Conservation (phyloP, 2,329 filamentous ascomycete genomes). For the Colletotrichum echinochloae region DNA sequence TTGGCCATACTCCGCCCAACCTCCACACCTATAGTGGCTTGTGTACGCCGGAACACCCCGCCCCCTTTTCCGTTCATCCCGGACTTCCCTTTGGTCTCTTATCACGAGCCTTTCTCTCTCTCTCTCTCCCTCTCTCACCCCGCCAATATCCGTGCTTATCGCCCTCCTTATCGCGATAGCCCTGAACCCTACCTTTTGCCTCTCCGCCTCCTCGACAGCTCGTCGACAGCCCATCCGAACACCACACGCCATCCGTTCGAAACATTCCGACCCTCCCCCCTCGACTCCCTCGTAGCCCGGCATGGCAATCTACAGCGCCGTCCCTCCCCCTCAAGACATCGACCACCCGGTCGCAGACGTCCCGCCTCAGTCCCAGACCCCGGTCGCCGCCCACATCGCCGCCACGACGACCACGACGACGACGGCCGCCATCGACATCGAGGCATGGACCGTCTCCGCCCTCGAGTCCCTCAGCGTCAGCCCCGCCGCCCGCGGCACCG, state of each 20-base stretch:
- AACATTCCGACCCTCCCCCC: too few relatives aligned
- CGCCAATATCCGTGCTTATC: conserved; percentile 33
- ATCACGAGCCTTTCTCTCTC: conserved; percentile 9
- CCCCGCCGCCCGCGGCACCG: conserved; percentile 68
- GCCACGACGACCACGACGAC: conserved; percentile 45
- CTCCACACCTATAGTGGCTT: too few relatives aligned
- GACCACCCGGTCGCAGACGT: conserved; percentile 43
- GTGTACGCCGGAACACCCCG: too few relatives aligned
- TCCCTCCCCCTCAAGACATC: conserved; percentile 59
- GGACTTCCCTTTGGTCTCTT: not conserved
- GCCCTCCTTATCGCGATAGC: conserved; percentile 29
- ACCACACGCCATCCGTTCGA: not conserved
- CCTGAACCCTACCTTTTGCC: conserved; percentile 33
- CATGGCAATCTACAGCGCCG: conserved; percentile 67
- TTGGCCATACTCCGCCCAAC: too few relatives aligned
- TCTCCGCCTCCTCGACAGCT: not conserved
- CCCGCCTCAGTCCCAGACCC: conserved; percentile 35
- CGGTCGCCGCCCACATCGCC: conserved; percentile 40
- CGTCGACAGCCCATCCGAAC: not conserved
- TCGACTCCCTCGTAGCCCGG: conserved; percentile 29
- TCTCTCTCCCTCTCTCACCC: conserved; percentile 7
- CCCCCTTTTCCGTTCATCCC: not conserved
- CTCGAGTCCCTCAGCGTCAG: conserved; percentile 68
- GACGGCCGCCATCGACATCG: conserved; percentile 66
- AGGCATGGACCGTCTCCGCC: conserved; percentile 73